Conservation (phyloP, 163 green algal species). For the Scenedesmus sp. region DNA sequence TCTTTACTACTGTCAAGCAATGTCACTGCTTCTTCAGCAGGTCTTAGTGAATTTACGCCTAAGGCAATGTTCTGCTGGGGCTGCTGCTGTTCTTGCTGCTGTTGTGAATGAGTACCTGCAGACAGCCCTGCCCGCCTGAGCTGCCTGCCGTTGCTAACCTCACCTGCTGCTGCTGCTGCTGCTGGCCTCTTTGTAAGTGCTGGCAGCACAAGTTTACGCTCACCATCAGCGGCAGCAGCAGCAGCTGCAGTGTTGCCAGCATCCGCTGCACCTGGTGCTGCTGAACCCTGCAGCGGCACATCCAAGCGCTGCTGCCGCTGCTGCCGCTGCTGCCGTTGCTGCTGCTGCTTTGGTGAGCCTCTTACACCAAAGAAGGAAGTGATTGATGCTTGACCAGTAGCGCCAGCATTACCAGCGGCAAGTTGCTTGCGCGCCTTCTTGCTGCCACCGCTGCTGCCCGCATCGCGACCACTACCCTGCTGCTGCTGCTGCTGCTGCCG, state of each 20-base stretch:
- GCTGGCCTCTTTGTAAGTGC: background rate
- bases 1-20: background rate
- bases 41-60: background rate
- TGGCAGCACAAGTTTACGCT: slow-evolving; percentile 10
- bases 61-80: background rate
- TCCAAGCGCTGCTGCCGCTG: slow-evolving; percentile 2
- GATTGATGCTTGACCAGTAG: background rate
- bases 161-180: slow-evolving; percentile 35
- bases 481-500: slow-evolving; percentile 39
- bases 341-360: background rate
- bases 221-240: slow-evolving; percentile 13
- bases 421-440: background rate
- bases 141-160: background rate
- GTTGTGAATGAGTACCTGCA: background rate
- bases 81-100: slow-evolving; percentile 29
- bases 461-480: background rate
- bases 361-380: slow-evolving; percentile 45
- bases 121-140: background rate
- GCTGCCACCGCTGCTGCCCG: slow-evolving; percentile 2
- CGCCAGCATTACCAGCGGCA: background rate
- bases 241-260: slow-evolving; percentile 14
- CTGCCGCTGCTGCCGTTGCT: too few relatives aligned
- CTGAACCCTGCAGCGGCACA: background rate
- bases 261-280: slow-evolving; percentile 11
- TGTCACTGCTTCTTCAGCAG: background rate